Evolutionary conservation across 192 early-diverging fungal genomes (phyloP), one percentile per base, ranked within the genome.

Genomic region (Backusella luteola): DNA sequence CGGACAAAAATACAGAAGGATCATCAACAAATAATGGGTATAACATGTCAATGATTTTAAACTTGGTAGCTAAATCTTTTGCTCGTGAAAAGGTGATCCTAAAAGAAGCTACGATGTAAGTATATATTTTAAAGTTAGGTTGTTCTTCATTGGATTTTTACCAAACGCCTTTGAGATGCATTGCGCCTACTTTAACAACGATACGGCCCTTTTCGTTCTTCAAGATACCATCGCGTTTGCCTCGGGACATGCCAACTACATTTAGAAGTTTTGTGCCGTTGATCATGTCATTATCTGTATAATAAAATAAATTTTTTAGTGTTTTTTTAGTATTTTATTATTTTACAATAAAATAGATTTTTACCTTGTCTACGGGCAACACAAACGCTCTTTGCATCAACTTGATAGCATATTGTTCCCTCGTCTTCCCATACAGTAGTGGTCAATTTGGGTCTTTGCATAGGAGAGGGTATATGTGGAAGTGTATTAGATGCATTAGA

Each of bases 111-210:
- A 34, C 11, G 17, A 23, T 19, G 21, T 38, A n/a, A 17, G 15
- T 38, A 69, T 69, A 42, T 8, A n/a, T 41, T 21, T 23, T 19
- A 63, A 44, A 17, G 49, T 73, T 8, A 63, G 19, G 23, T 9
- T 11, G 52, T 66, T 12, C 32, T 8, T 36, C 14, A 21, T n/a
- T 38, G 3, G 3, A 19, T 78, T 83, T 82, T 39, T 82, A 89
- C 93, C 93, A 95, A 73, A 95, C 93, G 34, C 93, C 93, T 81
- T 95, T 95, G 35, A 95, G 85, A 73, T 93, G 91, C 93, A 95
- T 94, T 8, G 93, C 90, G 36, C 93, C 93, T 1, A 92, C 92
- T 83, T 95, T 95, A 72, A 95, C 92, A 9, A 95, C 93, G 1
- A 90, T 88, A 71, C 93, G 85, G 21, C 91, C 93, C 83, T 94